A percentile compares a stretch with the other conserved stretches of the same genome.
These are phyloP conservation scores for Aeschynomene evenia DNA, from an alignment of 306 rosid species.

Conservation along the genomic window DNA sequence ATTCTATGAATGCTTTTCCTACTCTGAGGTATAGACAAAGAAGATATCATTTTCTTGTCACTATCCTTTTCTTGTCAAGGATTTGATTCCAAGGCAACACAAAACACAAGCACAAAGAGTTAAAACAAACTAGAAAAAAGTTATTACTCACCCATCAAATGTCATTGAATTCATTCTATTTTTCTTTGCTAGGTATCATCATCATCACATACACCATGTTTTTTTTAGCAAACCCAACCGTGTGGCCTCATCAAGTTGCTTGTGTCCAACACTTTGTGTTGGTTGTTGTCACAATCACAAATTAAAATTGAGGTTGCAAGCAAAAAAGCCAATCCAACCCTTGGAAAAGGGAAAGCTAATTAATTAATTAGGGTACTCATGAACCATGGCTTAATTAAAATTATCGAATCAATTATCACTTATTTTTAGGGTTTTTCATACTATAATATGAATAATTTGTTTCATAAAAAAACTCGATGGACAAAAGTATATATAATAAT, in stretches of 20 bases:
- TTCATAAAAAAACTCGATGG: too few relatives aligned
- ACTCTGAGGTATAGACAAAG: constrained; percentile 21
- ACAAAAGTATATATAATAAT: too few relatives aligned
- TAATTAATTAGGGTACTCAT: too few relatives aligned
- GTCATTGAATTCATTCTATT: constrained; percentile 43
- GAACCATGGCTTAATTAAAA: too few relatives aligned
- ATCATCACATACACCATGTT: too few relatives aligned
- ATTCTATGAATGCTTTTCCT: neutral
- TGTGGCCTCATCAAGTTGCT: constrained; percentile 41
- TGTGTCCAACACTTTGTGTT: constrained; percentile 43
- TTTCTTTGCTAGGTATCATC: constrained; percentile 35
- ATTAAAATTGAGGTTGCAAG: constrained; percentile 39
- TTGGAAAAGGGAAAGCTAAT: constrained; percentile 30
- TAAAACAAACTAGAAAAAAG: constrained; percentile 30
- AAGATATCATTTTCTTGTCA: constrained; percentile 35
- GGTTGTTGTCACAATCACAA: constrained; percentile 42
- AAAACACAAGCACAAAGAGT: constrained; percentile 30
- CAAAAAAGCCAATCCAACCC: constrained; percentile 32
- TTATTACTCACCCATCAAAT: constrained; percentile 50
- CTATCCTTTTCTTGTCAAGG: constrained; percentile 37
- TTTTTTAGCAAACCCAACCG: constrained; percentile 38
- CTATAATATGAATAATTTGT: too few relatives aligned
- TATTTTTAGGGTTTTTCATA: too few relatives aligned
- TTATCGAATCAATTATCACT: too few relatives aligned
- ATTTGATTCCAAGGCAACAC: constrained; percentile 41